A percentile compares a stretch with the other conserved stretches of the same genome.
These are phyloP conservation scores for Mesostigma viride DNA, from an alignment of 139 green algal species.

Conservation along the genomic window DNA sequence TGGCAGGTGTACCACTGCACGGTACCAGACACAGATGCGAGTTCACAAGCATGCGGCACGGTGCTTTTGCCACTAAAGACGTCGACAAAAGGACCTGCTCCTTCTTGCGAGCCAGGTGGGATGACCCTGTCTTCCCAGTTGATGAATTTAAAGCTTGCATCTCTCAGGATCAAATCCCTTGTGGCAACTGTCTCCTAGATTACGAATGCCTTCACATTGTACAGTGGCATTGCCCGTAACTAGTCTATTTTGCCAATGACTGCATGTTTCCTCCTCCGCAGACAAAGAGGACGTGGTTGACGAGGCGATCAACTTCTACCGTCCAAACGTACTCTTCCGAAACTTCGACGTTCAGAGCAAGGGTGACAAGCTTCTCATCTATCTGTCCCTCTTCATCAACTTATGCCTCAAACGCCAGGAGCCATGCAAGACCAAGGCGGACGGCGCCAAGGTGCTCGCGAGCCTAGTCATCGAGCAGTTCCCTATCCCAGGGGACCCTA, in stretches of 20 bases:
- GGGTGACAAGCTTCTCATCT: constrained; percentile 51
- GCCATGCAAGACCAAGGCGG: constrained; percentile 29
- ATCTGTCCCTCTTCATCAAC: constrained; percentile 51
- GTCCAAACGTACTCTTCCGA: constrained; percentile 50
- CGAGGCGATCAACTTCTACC: constrained; percentile 43
- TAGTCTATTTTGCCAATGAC: background rate
- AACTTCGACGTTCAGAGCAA: constrained; percentile 35
- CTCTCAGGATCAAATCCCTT: background rate
- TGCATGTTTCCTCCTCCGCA: background rate
- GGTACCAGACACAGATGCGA: background rate
- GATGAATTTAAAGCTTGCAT: background rate
- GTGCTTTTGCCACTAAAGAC: background rate
- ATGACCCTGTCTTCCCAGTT: background rate
- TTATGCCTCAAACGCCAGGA: constrained; percentile 42
- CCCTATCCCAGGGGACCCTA: constrained; percentile 39
- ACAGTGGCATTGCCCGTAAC: background rate
- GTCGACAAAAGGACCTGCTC: background rate
- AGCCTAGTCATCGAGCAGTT: constrained; percentile 38
- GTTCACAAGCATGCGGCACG: background rate
- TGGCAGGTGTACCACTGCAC: constrained; percentile 1
- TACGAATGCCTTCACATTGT: background rate
- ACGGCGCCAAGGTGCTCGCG: constrained; percentile 36
- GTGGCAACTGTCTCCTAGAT: background rate
- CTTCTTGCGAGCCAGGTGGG: background rate
- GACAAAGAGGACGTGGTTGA: constrained; percentile 42